Evolutionary conservation across 2,329 filamentous ascomycete genomes (phyloP).

Genomic region (Calcarisporium arbuscula): DNA sequence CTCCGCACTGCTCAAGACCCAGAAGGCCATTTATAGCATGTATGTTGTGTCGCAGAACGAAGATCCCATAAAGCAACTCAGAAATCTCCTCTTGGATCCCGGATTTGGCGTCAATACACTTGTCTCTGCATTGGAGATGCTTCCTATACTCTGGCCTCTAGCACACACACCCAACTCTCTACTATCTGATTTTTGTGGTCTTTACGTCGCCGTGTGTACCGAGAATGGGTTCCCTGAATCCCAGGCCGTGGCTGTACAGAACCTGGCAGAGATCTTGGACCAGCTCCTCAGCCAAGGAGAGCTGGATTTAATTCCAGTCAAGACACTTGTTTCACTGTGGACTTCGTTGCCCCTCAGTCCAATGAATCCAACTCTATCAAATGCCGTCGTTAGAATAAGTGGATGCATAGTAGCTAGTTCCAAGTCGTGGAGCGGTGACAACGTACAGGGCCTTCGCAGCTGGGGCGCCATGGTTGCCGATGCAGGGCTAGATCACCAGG

Average conservation of each 20-base stretch:
- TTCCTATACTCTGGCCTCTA: slow-evolving; percentile 24
- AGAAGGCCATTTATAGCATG: slow-evolving; percentile 29
- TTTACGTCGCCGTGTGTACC: slow-evolving; percentile 38
- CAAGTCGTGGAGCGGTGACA: slow-evolving; percentile 12
- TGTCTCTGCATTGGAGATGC: slow-evolving; percentile 26
- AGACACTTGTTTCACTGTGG: slow-evolving; percentile 35
- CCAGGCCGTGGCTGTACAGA: slow-evolving; percentile 39
- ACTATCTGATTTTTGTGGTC: slow-evolving; percentile 26
- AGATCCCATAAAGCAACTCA: slow-evolving; percentile 17
- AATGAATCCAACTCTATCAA: slow-evolving; percentile 42
- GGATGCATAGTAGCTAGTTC: slow-evolving; percentile 37
- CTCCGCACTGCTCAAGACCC: slow-evolving; percentile 33
- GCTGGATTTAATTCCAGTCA: slow-evolving; percentile 23
- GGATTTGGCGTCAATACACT: slow-evolving; percentile 28
- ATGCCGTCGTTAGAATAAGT: slow-evolving; percentile 42
- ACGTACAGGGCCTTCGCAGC: slow-evolving; percentile 17
- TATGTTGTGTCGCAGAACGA: slow-evolving; percentile 22
- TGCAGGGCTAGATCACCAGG: slow-evolving; percentile 42
- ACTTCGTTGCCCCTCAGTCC: slow-evolving; percentile 26
- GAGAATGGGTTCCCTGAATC: slow-evolving; percentile 34
- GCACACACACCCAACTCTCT: slow-evolving; percentile 16
- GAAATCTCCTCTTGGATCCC: slow-evolving; percentile 20
- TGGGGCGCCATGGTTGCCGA: slow-evolving; percentile 47
- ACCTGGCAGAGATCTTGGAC: slow-evolving; percentile 41
- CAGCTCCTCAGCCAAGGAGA: slow-evolving; percentile 22